These are phyloP conservation scores for Podosphaera aphanis DNA, from an alignment of 2,329 filamentous ascomycete genomes.

Conservation along the genomic window DNA sequence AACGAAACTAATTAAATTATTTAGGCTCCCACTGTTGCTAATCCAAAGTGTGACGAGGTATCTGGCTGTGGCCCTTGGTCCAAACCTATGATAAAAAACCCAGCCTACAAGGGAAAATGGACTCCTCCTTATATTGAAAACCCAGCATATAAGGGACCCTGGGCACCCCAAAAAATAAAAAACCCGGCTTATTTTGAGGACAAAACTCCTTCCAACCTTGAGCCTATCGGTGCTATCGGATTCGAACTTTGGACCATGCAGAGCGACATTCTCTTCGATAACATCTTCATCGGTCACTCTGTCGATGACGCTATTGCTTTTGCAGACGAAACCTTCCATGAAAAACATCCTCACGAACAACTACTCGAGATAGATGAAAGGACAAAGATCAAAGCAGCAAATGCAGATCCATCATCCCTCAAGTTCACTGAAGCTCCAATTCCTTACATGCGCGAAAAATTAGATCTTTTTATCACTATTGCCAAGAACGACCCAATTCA, in stretches of 20 bases:
- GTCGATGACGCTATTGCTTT: slow-evolving; percentile 77
- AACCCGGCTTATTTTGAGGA: slow-evolving; percentile 96
- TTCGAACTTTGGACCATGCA: slow-evolving; percentile 99
- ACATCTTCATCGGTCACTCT: slow-evolving; percentile 99
- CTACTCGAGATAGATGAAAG: slow-evolving; percentile 54
- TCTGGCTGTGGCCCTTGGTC: slow-evolving; percentile 90
- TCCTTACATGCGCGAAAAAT: slow-evolving; percentile 71
- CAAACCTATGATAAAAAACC: slow-evolving; percentile 76
- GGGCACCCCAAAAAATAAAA: slow-evolving; percentile 85
- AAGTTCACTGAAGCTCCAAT: slow-evolving; percentile 83
- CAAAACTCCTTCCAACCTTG: slow-evolving; percentile 87
- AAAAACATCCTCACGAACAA: slow-evolving; percentile 70
- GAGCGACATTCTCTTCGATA: slow-evolving; percentile 95
- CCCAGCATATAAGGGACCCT: slow-evolving; percentile 90
- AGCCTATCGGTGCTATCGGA: slow-evolving; percentile 90
- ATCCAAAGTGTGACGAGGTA: slow-evolving; percentile 84
- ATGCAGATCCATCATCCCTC: slow-evolving; percentile 49
- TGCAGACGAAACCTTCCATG: slow-evolving; percentile 67
- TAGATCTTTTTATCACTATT: slow-evolving; percentile 72
- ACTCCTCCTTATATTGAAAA: slow-evolving; percentile 81
- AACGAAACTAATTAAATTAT: neutral
- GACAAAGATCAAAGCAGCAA: slow-evolving; percentile 41
- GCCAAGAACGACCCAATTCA: slow-evolving; percentile 56
- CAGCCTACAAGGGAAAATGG: slow-evolving; percentile 96
- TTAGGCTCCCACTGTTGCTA: slow-evolving; percentile 53